These are phyloP conservation scores for Pythium insidiosum DNA, from an alignment of 352 stramenopile genomes.

Conservation along the genomic window DNA sequence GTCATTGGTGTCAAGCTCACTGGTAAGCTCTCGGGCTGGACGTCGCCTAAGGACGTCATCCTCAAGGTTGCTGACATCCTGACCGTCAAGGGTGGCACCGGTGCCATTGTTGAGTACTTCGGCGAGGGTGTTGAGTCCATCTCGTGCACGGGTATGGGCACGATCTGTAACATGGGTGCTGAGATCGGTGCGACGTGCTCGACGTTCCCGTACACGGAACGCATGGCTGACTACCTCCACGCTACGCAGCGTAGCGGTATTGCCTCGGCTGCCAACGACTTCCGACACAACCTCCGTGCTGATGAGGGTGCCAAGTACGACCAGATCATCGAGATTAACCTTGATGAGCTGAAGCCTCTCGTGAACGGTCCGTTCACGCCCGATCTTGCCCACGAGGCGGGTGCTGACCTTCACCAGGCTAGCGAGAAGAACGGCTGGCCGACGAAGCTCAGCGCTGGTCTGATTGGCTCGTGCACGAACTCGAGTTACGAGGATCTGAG, in stretches of 20 bases:
- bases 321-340: constrained; percentile 92
- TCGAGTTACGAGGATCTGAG: constrained; percentile 93
- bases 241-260: constrained; percentile 86
- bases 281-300: constrained; percentile 79
- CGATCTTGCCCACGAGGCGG: constrained; percentile 82
- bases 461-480: constrained; percentile 94
- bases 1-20: constrained; percentile 93
- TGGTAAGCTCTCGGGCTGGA: constrained; percentile 90
- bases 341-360: constrained; percentile 85
- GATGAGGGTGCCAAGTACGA: constrained; percentile 91
- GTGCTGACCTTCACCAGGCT: constrained; percentile 52
- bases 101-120: constrained; percentile 93
- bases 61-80: constrained; percentile 92
- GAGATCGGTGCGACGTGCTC: constrained; percentile 92
- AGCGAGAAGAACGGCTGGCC: constrained; percentile 88
- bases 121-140: constrained; percentile 90
- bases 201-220: constrained; percentile 90
- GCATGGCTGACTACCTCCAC: constrained; percentile 90
- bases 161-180: constrained; percentile 95
- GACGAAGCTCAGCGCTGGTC: constrained; percentile 82
- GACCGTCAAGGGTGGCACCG: constrained; percentile 91
- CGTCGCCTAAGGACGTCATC: constrained; percentile 92
- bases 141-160: constrained; percentile 92
- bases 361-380: constrained; percentile 91
- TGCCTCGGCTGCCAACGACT: constrained; percentile 82